A percentile compares a stretch with the other conserved stretches of the same genome.
phyloP scores from a whole-genome alignment of 305 asterid species.

The Euphrasia arctica region DNA sequence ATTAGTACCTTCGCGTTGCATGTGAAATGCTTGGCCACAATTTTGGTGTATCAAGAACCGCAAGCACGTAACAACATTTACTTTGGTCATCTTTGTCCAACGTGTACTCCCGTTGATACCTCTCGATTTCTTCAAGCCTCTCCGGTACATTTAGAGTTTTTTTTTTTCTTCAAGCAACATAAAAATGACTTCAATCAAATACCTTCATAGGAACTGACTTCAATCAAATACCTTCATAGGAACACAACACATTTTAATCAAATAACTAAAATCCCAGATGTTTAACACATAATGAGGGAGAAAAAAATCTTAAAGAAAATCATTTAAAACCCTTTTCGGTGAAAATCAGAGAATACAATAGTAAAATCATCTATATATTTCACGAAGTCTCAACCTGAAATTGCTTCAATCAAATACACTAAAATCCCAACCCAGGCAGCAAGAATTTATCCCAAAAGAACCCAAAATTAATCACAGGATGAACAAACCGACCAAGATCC shows the following conservation, averaged over 20 bases:
- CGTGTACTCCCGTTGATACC: constrained; percentile 65
- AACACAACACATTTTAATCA: not conserved
- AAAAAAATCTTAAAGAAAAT: not conserved
- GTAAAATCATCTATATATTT: too few relatives aligned
- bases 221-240: too few relatives aligned
- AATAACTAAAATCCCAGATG: constrained; percentile 10
- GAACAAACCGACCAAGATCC: not conserved
- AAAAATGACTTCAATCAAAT: too few relatives aligned
- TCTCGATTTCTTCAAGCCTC: constrained; percentile 60
- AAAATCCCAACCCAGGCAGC: not conserved
- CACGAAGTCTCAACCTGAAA: too few relatives aligned
- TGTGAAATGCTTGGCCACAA: constrained; percentile 58
- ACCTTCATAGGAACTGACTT: not conserved
- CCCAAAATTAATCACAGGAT: not conserved
- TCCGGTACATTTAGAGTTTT: constrained; percentile 35
- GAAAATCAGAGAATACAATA: too few relatives aligned
- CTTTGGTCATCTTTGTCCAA: constrained; percentile 56
- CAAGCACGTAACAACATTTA: constrained; percentile 56
- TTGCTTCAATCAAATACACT: too few relatives aligned
- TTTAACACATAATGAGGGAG: constrained; percentile 5
- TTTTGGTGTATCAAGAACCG: constrained; percentile 84
- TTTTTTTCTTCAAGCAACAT: too few relatives aligned
- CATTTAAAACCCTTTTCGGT: too few relatives aligned
- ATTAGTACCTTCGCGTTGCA: not conserved
- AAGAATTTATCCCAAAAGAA: not conserved